These are phyloP conservation scores for Tricholoma bakamatsutake DNA, from an alignment of 768 basidiomycete species.

Conservation along the genomic window DNA sequence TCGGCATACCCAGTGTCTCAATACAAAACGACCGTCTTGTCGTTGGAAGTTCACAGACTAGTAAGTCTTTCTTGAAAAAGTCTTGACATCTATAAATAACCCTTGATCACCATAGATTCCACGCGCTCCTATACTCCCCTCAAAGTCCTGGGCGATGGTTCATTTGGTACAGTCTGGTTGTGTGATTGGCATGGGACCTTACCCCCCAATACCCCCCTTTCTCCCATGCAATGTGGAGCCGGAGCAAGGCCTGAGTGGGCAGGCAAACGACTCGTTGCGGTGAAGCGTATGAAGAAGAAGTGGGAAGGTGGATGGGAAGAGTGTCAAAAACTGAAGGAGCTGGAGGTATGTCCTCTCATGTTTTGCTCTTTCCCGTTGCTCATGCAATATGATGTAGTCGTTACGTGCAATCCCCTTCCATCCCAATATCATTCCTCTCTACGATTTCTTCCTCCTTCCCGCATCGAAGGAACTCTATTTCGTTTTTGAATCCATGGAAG, in stretches of 20 bases:
- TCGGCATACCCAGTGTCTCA: slow-evolving; percentile 72
- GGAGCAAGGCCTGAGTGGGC: slow-evolving; percentile 91
- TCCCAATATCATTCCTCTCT: slow-evolving; percentile 96
- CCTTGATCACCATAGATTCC: slow-evolving; percentile 46
- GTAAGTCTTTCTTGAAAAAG: slow-evolving; percentile 37
- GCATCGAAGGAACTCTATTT: slow-evolving; percentile 95
- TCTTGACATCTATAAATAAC: slow-evolving; percentile 10
- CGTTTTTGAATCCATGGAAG: slow-evolving; percentile 99
- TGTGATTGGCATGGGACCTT: slow-evolving; percentile 98
- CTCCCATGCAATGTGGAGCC: slow-evolving; percentile 94
- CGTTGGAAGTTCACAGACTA: slow-evolving; percentile 67
- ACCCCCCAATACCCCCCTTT: slow-evolving; percentile 84
- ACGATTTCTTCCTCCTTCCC: slow-evolving; percentile 98
- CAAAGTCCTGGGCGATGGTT: slow-evolving; percentile 97
- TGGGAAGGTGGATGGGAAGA: slow-evolving; percentile 99
- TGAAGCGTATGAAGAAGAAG: slow-evolving; percentile 97
- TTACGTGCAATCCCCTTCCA: slow-evolving; percentile 92
- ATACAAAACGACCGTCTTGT: slow-evolving; percentile 63
- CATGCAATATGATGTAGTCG: slow-evolving; percentile 49
- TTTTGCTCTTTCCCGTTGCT: slow-evolving; percentile 4
- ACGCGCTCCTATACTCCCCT: slow-evolving; percentile 88
- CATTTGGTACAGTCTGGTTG: slow-evolving; percentile 97
- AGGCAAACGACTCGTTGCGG: slow-evolving; percentile 90
- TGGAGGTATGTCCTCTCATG: slow-evolving; percentile 59
- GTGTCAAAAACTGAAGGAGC: slow-evolving; percentile 90